These are phyloP conservation scores for Fusarium penzigii DNA, from an alignment of 2,329 filamentous ascomycete species.

Conservation along the genomic window DNA sequence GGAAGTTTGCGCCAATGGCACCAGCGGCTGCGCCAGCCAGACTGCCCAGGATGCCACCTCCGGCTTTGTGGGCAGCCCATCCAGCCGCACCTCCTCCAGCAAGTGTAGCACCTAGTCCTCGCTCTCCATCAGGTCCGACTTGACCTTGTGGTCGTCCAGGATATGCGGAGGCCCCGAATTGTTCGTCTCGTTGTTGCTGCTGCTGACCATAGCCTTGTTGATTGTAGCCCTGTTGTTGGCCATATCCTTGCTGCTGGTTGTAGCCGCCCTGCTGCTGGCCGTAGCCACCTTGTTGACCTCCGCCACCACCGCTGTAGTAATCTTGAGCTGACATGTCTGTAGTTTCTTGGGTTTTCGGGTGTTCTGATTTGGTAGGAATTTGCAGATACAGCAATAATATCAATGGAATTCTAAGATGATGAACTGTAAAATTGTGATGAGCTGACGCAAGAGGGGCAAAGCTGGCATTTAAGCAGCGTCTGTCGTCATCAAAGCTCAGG, in stretches of 20 bases:
- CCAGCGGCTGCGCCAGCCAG: constrained; percentile 49
- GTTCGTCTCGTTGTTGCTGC: constrained; percentile 21
- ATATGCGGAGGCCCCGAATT: constrained; percentile 20
- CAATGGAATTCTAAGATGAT: not conserved
- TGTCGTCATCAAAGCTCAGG: not conserved
- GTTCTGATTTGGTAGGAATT: not conserved
- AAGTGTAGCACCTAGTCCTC: constrained; percentile 53
- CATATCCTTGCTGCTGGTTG: constrained; percentile 9
- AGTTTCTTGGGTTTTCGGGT: not conserved
- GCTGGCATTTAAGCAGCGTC: constrained; percentile 13
- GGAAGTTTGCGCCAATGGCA: constrained; percentile 50
- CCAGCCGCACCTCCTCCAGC: constrained; percentile 50
- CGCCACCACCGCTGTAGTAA: constrained; percentile 20
- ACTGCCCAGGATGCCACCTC: constrained; percentile 50
- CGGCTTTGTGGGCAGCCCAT: constrained; percentile 51
- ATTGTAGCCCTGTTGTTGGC: constrained; percentile 2
- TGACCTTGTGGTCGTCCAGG: constrained; percentile 9
- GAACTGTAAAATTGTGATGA: not conserved
- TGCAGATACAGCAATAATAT: not conserved
- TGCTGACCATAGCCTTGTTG: constrained; percentile 10
- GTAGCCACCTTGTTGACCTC: constrained; percentile 12
- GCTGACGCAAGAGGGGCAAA: not conserved
- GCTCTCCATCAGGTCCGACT: constrained; percentile 38
- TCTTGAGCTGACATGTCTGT: constrained; percentile 26
- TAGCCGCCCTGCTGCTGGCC: constrained; percentile 10